These are phyloP conservation scores for Yamadazyma mexicana DNA, from an alignment of 1,139 yeast genomes.

Conservation along the genomic window DNA sequence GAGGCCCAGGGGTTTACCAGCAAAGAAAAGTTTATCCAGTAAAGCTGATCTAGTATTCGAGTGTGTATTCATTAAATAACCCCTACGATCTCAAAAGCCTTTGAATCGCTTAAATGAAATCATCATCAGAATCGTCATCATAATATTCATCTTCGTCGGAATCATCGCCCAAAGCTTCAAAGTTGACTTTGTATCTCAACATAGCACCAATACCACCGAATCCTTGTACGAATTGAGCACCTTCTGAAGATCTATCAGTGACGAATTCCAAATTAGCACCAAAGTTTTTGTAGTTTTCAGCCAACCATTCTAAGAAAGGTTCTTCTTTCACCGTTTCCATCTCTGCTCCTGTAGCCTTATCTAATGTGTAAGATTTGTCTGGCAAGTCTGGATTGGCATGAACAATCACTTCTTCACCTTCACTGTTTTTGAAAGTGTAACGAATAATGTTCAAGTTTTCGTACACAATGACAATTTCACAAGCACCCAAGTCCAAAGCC, in stretches of 20 bases:
- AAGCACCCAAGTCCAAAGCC: constrained; percentile 94
- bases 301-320: constrained; percentile 92
- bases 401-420: constrained; percentile 74
- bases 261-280: constrained; percentile 97
- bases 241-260: constrained; percentile 94
- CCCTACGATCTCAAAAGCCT: neutral
- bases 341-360: constrained; percentile 84
- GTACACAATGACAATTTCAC: constrained; percentile 87
- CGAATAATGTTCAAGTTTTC: constrained; percentile 87
- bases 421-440: constrained; percentile 81
- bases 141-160: constrained; percentile 85
- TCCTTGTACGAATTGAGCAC: constrained; percentile 96
- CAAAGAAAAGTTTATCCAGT: too few relatives aligned
- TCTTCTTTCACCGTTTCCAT: constrained; percentile 84
- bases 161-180: constrained; percentile 90
- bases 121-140: constrained; percentile 71
- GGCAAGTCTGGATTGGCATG: constrained; percentile 71
- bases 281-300: constrained; percentile 88
- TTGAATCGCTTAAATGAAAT: constrained; percentile 41
- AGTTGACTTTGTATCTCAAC: constrained; percentile 93
- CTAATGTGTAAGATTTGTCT: constrained; percentile 75
- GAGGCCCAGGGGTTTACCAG: neutral
- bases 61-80: neutral
- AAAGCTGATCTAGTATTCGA: too few relatives aligned
- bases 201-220: constrained; percentile 99